Evolutionary conservation across 495 filamentous ascomycete species (phyloP), one percentile per base, ranked within the genome.

Genomic region (Aspergillus hancockii): DNA sequence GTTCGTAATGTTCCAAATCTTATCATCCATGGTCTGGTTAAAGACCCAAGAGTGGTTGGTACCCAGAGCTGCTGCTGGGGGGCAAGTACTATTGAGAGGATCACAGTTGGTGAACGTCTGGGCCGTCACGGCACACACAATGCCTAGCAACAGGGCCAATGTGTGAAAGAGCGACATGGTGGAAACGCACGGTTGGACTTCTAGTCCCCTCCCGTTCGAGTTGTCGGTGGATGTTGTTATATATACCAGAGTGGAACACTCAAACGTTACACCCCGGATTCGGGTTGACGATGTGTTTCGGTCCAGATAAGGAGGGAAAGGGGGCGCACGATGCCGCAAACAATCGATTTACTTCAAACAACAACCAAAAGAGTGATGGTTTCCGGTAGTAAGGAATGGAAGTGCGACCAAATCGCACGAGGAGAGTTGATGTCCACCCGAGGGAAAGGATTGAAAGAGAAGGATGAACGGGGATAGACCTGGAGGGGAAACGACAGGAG

Each of bases 21-120:
- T 69, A 47, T 70, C 63, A 43, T 83, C 74, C 34, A 79, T 67
- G 3, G 78, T 78, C 5, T 80, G 80, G 38, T 85, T 84, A 75
- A 92, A 87, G 67, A 83, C 75, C 73, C 79, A 86, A 58, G 80
- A 82, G 66, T 81, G 70, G 40, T 76, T 74, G 30, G 83, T 85
- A 58, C 84, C 82, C n/a, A 95, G 76, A 45, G 88, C 90, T 3
- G 84, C 79, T 68, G 92, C 79, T 13, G 85, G 63, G 3, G 88
- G 84, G 66, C 90, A 93, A 3, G 79, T 77, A 52, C 73, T 72
- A 55, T 91, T 81, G 55, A 77, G 40, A 80, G 90, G 72, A 63
- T 90, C 81, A 79, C 91, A 95, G 23, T 74, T 65, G 13, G 88
- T 90, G 47, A 63, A 84, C 31, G 74, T 75, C 54, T 78, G 75